phyloP scores from a whole-genome alignment of 345 rosid genomes.

The Gossypioides kirkii region DNA sequence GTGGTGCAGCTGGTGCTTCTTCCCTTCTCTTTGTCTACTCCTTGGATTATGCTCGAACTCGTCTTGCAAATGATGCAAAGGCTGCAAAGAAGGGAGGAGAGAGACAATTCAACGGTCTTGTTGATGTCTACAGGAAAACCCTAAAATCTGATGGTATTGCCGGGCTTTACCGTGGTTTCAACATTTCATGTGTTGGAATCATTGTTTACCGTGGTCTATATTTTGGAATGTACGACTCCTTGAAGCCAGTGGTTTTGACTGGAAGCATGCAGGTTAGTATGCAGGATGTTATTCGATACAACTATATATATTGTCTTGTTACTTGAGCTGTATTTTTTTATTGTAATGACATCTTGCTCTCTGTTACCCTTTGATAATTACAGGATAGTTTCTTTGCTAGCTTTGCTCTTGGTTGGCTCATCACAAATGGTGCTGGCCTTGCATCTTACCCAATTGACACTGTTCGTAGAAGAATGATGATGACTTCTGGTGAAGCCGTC shows the following conservation, averaged over 20 bases:
- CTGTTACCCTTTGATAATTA: slow-evolving; percentile 16
- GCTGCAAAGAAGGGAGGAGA: slow-evolving; percentile 83
- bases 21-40: slow-evolving; percentile 83
- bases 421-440: slow-evolving; percentile 86
- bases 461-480: slow-evolving; percentile 96
- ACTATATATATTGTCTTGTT: not conserved
- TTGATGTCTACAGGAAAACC: slow-evolving; percentile 80
- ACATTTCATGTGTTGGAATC: slow-evolving; percentile 78
- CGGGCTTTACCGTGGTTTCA: slow-evolving; percentile 89
- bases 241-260: slow-evolving; percentile 72
- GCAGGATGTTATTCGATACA: not conserved
- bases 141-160: slow-evolving; percentile 65
- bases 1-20: slow-evolving; percentile 92
- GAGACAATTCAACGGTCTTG: slow-evolving; percentile 80
- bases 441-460: slow-evolving; percentile 88
- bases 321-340: too few relatives aligned
- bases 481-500: slow-evolving; percentile 93
- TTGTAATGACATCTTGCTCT: not conserved
- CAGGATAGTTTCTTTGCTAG: slow-evolving; percentile 91
- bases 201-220: slow-evolving; percentile 81
- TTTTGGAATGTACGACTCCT: slow-evolving; percentile 83
- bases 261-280: slow-evolving; percentile 50
- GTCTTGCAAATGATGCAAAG: slow-evolving; percentile 85
- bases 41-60: slow-evolving; percentile 83
- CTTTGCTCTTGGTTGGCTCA: slow-evolving; percentile 82